Percentiles rank a stretch among this genome's conserved stretches.
Evolutionary conservation across 257 asterid genomes (phyloP).

Genomic region (Haberlea rhodopensis): DNA sequence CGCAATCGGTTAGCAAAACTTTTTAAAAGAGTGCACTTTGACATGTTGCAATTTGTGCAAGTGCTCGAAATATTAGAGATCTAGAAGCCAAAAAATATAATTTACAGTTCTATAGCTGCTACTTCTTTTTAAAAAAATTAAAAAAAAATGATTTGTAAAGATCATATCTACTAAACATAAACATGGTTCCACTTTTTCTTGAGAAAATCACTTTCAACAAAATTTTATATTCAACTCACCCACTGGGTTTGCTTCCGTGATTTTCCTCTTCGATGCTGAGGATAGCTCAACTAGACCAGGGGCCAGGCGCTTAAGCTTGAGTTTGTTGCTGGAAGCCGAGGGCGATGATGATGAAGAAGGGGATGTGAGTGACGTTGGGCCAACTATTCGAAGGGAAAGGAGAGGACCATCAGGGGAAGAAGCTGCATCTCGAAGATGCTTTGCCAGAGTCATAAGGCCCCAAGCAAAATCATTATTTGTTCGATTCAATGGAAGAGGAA

Average conservation of each 20-base stretch:
- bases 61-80: no score
- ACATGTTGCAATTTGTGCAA: no score
- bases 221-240: not conserved
- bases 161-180: no score
- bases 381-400: constrained; percentile 86
- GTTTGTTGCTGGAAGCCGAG: constrained; percentile 47
- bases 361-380: constrained; percentile 82
- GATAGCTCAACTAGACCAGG: constrained; percentile 96
- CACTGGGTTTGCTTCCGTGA: constrained; percentile 23
- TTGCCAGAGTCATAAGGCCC: constrained; percentile 74
- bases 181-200: no score
- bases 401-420: constrained; percentile 47
- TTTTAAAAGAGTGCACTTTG: no score
- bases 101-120: no score
- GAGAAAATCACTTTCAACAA: no score
- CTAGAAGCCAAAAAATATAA: no score
- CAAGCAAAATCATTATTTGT: constrained; percentile 63
- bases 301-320: constrained; percentile 91
- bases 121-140: no score
- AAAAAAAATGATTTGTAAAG: no score
- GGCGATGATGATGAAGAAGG: constrained; percentile 60
- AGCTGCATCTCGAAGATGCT: constrained; percentile 63
- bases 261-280: constrained; percentile 59
- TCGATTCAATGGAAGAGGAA: constrained; percentile 81
- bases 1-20: not conserved